Evolutionary conservation across 441 rosid species (phyloP).

Genomic region (Erodium texanum): DNA sequence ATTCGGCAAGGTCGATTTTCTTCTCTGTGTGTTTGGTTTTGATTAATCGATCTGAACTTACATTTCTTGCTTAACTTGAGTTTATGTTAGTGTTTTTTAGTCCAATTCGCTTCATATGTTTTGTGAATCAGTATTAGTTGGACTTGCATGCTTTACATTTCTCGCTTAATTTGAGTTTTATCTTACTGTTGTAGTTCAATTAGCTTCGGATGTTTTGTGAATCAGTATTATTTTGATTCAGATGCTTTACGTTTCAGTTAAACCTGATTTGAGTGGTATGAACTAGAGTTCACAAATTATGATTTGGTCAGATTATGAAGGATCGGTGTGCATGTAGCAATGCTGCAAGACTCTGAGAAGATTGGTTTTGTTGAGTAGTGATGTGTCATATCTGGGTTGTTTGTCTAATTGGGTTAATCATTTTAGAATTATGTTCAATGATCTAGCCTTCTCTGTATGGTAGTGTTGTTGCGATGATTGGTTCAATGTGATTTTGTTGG

Average conservation of each 20-base stretch:
- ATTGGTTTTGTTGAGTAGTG: neutral
- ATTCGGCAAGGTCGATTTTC: conserved; percentile 50
- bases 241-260: neutral
- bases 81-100: neutral
- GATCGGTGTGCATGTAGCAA: neutral
- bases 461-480: no score
- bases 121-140: neutral
- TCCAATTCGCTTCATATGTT: neutral
- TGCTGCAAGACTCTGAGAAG: neutral
- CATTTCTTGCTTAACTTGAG: neutral
- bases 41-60: neutral
- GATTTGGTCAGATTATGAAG: neutral
- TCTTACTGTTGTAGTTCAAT: no score
- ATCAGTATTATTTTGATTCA: no score
- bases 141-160: no score
- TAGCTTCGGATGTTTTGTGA: no score
- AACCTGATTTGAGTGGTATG: neutral
- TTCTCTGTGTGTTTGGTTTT: neutral
- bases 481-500: no score
- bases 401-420: neutral
- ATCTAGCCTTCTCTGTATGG: neutral
- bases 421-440: neutral
- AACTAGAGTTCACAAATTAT: neutral
- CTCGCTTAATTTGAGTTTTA: no score
- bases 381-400: neutral